Base-by-base conservation (phyloP, 768 basidiomycete species). In the Tricholoma furcatifolium region DNA sequence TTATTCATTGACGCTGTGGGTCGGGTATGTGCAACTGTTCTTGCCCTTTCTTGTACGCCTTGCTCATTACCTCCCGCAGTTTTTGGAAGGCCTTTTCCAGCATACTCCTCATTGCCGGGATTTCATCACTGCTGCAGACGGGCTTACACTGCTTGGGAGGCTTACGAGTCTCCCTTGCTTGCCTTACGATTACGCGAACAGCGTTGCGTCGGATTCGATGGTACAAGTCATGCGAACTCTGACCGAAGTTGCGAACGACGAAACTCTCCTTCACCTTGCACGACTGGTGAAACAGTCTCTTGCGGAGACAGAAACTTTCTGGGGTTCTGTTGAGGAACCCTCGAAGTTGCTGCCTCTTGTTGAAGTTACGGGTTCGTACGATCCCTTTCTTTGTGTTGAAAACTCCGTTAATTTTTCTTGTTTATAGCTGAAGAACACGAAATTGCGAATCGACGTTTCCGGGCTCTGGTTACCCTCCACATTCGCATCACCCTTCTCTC, bases 31-130 rank as follows among this genome's bases (percentile, higher is more conserved):
- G 20, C 24, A 32, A 31, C 39, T 45, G 17, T 27, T 30, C 9
- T 38, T 31, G 12, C 14, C 31, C 21, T 54, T 52, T 18, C 40
- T 31, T 46, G 24, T 42, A n/a, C 40, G 12, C 23, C 20, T 44
- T 38, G 1, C 51, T 50, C 18, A 55, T 7, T 38, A 39, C 17
- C 38, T 41, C 31, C 54, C n/a, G 35, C 46, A 95, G 92, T 95
- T 97, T 69, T 78, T 95, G 49, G 93, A 95, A 67, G 95, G 97
- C 6, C 78, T 98, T 38, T 95, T 98, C 74, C 93, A 95, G 62
- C 94, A 96, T 64, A 78, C 84, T 1, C 83, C 85, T 20, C 91
- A 98, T 67, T 91, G 91, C 74, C 84, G 84, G 58, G 96, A 98
- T 60, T 98, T 98, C 66, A 83, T 97, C 54, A 72, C 79, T 43